Conservation (phyloP, 2,329 filamentous ascomycete species). For the Cladosporium sp. region DNA sequence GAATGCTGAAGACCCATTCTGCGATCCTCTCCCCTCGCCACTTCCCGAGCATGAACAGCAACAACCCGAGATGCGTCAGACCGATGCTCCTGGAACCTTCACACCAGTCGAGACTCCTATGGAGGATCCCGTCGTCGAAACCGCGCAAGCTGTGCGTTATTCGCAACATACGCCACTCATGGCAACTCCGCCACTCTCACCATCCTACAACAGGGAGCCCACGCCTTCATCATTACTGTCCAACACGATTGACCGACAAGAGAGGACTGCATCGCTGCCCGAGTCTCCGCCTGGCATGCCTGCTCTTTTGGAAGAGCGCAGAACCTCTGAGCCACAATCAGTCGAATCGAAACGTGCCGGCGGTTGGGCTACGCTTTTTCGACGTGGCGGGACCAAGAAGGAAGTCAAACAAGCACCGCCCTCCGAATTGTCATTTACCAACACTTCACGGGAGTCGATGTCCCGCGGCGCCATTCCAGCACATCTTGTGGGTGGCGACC, state of each 20-base stretch:
- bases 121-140: constrained; percentile 51
- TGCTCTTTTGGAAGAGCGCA: constrained; percentile 21
- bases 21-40: constrained; percentile 27
- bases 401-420: constrained; percentile 54
- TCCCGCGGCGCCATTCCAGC: constrained; percentile 55
- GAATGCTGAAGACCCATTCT: constrained; percentile 30
- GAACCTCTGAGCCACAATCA: constrained; percentile 50
- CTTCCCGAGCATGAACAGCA: constrained; percentile 21
- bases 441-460: constrained; percentile 88
- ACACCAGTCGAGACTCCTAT: constrained; percentile 43
- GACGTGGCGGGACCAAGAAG: constrained; percentile 55
- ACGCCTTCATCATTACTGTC: constrained; percentile 14
- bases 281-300: constrained; percentile 36
- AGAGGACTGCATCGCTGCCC: constrained; percentile 24
- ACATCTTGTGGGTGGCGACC: constrained; percentile 44
- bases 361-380: constrained; percentile 74
- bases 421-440: constrained; percentile 75
- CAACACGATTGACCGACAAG: constrained; percentile 11
- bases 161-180: constrained; percentile 13
- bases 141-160: constrained; percentile 42
- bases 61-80: constrained; percentile 10
- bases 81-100: constrained; percentile 25
- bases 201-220: constrained; percentile 23
- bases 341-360: constrained; percentile 29
- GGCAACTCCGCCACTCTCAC: constrained; percentile 40